phyloP scores from a whole-genome alignment of 2,329 filamentous ascomycete genomes.

The Apiospora arundinis region DNA sequence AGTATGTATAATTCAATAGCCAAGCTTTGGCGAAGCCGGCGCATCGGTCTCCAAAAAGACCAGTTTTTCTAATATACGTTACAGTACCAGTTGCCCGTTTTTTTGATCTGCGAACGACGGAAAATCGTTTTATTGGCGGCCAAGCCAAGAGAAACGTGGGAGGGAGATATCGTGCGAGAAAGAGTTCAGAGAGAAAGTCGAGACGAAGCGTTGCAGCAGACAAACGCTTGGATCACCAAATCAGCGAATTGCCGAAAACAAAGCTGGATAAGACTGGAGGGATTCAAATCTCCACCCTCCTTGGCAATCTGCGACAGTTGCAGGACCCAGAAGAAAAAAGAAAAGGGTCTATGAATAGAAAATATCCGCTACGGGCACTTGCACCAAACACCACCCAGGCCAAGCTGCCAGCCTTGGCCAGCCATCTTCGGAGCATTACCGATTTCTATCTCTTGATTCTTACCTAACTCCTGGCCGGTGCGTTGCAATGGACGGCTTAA shows the following conservation, averaged over 20 bases:
- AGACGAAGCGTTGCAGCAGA: not conserved
- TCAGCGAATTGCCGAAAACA: not conserved
- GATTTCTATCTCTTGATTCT: not conserved
- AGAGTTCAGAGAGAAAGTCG: slow-evolving; percentile 17
- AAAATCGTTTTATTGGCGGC: not conserved
- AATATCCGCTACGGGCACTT: slow-evolving; percentile 4
- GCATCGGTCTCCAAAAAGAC: not conserved
- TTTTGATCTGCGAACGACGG: not conserved
- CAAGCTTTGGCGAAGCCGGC: slow-evolving; percentile 3
- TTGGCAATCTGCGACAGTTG: slow-evolving; percentile 14
- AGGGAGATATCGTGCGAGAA: not conserved
- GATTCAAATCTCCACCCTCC: not conserved
- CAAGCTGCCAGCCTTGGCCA: not conserved
- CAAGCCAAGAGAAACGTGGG: not conserved
- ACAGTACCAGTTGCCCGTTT: too few species aligned
- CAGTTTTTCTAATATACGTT: not conserved
- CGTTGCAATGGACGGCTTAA: too few species aligned
- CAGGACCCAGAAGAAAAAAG: not conserved
- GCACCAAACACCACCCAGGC: not conserved
- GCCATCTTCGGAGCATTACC: not conserved
- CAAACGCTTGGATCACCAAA: not conserved
- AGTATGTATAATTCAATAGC: not conserved
- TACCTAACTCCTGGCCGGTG: not conserved
- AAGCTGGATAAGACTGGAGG: not conserved
- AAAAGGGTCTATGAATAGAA: slow-evolving; percentile 17